phyloP scores from a whole-genome alignment of 192 early-diverging fungal species.

The Coemansia sp. region DNA sequence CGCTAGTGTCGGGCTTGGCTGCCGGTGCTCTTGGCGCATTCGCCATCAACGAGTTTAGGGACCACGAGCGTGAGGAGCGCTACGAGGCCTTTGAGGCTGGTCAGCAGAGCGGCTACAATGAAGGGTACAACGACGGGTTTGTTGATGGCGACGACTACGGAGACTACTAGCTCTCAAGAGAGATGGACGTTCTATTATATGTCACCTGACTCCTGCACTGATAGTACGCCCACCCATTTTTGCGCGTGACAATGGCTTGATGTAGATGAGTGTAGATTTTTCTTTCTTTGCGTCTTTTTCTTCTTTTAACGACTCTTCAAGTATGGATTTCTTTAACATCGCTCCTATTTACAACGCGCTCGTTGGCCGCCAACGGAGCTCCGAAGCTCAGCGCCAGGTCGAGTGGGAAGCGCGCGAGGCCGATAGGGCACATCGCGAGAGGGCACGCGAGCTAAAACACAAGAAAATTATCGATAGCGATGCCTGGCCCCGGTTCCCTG shows the following conservation, averaged over 20 bases:
- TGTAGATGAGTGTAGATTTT: neutral
- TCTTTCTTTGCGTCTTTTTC: neutral
- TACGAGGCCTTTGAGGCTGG: conserved; percentile 33
- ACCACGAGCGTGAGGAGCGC: conserved; percentile 33
- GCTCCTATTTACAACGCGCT: conserved; percentile 16
- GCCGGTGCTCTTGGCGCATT: conserved; percentile 33
- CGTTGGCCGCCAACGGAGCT: conserved; percentile 2
- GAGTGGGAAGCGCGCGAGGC: conserved; percentile 23
- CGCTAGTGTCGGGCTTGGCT: conserved; percentile 24
- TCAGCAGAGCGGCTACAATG: conserved; percentile 17
- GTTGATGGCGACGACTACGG: conserved; percentile 23
- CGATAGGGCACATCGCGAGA: conserved; percentile 25
- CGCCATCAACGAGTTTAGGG: conserved; percentile 26
- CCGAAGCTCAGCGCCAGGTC: conserved; percentile 12
- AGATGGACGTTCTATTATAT: neutral
- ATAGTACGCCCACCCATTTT: neutral
- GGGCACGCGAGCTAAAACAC: conserved; percentile 18
- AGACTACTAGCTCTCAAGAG: neutral
- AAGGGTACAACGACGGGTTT: conserved; percentile 21
- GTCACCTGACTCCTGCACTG: neutral
- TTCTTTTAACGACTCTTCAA: neutral
- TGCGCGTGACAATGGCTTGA: neutral
- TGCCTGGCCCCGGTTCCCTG: conserved; percentile 6
- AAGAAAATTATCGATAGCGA: conserved; percentile 18
- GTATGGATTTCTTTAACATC: conserved; percentile 16